A percentile compares a stretch with the other conserved stretches of the same genome.
Evolutionary conservation across 2,329 filamentous ascomycete genomes (phyloP).

Genomic region (Xylaria sp.): DNA sequence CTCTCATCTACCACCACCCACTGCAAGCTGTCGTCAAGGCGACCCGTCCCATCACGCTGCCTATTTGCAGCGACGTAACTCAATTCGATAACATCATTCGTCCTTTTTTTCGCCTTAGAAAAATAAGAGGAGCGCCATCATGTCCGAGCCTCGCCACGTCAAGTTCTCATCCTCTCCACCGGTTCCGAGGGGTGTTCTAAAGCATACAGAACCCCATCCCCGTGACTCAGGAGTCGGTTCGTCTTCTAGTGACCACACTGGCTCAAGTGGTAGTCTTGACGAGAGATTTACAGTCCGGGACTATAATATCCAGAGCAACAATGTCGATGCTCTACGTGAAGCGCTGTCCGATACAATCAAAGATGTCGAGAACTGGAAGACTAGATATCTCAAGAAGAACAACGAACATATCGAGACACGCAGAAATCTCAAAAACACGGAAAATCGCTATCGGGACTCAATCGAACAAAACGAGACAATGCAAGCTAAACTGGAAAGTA

Average conservation of each 20-base stretch:
- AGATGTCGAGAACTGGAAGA: constrained; percentile 30
- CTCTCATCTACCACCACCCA: constrained; percentile 11
- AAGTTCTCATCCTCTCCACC: constrained; percentile 37
- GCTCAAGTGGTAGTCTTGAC: constrained; percentile 46
- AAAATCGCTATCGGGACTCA: constrained; percentile 7
- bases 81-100: constrained; percentile 17
- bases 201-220: constrained; percentile 37
- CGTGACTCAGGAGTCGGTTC: constrained; percentile 47
- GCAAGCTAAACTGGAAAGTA: constrained; percentile 11
- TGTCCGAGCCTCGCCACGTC: constrained; percentile 43
- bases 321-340: constrained; percentile 34
- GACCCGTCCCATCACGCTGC: constrained; percentile 22
- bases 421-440: constrained; percentile 20
- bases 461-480: constrained; percentile 16
- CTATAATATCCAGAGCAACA: constrained; percentile 36
- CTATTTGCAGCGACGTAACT: constrained; percentile 19
- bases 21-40: constrained; percentile 30
- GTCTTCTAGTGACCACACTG: constrained; percentile 47
- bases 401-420: constrained; percentile 25
- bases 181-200: constrained; percentile 26
- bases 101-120: background rate
- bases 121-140: constrained; percentile 20
- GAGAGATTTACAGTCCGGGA: constrained; percentile 41
- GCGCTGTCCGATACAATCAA: constrained; percentile 32
- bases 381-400: constrained; percentile 25